A percentile compares a stretch with the other conserved stretches of the same genome.
Conservation (phyloP, 106 monocot species). For the Triglochin maritima region DNA sequence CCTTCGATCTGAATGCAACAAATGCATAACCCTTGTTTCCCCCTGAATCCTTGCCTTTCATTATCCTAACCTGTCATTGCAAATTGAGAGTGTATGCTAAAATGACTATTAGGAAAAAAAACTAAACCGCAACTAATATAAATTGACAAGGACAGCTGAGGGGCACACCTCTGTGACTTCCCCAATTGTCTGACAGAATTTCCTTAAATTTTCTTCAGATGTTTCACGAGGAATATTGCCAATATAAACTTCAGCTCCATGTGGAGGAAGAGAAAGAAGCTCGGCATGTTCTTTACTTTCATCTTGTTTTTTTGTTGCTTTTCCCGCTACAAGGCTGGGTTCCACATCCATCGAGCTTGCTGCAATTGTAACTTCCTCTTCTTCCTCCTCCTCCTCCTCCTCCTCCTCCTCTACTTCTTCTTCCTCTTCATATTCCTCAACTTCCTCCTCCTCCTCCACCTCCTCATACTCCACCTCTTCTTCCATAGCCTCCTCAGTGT, state of each 20-base stretch:
- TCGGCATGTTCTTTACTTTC: constrained; percentile 34
- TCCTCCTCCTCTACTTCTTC: constrained; percentile 28
- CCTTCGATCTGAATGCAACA: constrained; percentile 47
- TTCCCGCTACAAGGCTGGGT: constrained; percentile 3
- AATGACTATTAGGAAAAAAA: background rate
- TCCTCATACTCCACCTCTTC: constrained; percentile 42
- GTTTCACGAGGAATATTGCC: constrained; percentile 48
- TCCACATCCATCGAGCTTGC: constrained; percentile 6
- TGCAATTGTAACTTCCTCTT: constrained; percentile 6
- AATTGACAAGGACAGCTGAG: background rate
- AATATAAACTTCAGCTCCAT: constrained; percentile 77
- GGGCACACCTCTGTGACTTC: constrained; percentile 52
- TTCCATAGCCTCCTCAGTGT: constrained; percentile 20
- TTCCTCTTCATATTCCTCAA: constrained; percentile 23
- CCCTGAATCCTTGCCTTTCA: constrained; percentile 53
- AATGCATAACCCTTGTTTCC: constrained; percentile 70
- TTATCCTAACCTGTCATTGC: constrained; percentile 48
- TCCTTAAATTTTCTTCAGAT: constrained; percentile 45
- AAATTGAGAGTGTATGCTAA: background rate
- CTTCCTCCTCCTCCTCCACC: constrained; percentile 41
- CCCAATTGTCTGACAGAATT: constrained; percentile 53
- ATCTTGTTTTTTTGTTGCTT: constrained; percentile 18
- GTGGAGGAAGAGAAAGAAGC: constrained; percentile 70
- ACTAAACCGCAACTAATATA: background rate
- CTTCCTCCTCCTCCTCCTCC: constrained; percentile 32